Base-by-base conservation (phyloP, 129 eudicot genomes). In the Oenanthe sinensis region DNA sequence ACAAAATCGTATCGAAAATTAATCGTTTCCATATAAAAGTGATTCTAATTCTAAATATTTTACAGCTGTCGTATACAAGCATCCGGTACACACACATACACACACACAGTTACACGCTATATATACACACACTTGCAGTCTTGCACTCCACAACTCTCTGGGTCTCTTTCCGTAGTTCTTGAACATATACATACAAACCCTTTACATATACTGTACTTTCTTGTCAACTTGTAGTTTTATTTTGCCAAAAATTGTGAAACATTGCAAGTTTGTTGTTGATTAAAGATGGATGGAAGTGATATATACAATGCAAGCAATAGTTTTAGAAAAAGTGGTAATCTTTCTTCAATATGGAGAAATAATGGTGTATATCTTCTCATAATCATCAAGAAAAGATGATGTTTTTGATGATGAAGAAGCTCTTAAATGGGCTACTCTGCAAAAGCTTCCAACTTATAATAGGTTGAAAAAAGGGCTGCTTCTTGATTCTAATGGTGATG, bases 371-470 rank as follows among this genome's bases (percentile, higher is more conserved):
- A 83, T 63, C 52, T 93, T 89, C 33, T 84, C 97, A 10, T 79
- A 67, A 49, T 88, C 96, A 20, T 71, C 90, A 7, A 71, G 83
- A 19, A 97, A 88, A 45, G 86, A 84, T 69, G 87, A 89, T 13
- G n/a, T 60, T 60, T n/a, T 60, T n/a, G 68, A 60, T 60, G 98
- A 94, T 60, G 98, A 94, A 86, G 96, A 91, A 46, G 93, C 98
- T 33, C 87, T 91, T 12, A 94, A 85, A 83, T 94, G 98, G 98
- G 98, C 97, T n/a, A 84, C 96, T 49, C 81, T 93, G 2, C 96
- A 93, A 75, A 93, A 83, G 79, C 96, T 93, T 1, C 98, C 98
- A 0, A 94, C 98, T 4, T 88, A 86, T 79, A 88, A 85, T 63
- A 90, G 98, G 46, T 65, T 93, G 37, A 88, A 87, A 77, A 89